Evolutionary conservation across 2,329 filamentous ascomycete species (phyloP).

Genomic region (Epichloe gansuensis): DNA sequence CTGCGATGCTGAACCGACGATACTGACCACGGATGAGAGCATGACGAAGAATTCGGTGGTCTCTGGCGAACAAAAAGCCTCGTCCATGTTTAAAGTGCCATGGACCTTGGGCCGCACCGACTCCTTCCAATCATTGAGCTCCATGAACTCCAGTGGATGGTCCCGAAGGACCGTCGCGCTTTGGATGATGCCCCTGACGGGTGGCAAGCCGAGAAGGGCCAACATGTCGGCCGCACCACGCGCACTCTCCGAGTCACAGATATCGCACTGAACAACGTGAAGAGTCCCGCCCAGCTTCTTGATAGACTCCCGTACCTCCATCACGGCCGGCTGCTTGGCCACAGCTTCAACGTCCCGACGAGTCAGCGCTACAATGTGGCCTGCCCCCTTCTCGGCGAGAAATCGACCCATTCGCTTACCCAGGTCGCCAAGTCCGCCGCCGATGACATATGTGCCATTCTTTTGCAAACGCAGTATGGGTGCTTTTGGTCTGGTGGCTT

Average conservation of each 20-base stretch:
- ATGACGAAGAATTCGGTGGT: conserved; percentile 39
- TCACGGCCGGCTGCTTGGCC: conserved; percentile 17
- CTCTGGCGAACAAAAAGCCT: conserved; percentile 23
- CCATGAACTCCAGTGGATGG: conserved; percentile 38
- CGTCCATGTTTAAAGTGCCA: conserved; percentile 41
- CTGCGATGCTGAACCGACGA: conserved; percentile 37
- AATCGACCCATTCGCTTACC: conserved; percentile 33
- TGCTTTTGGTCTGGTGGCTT: conserved; percentile 27
- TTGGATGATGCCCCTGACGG: conserved; percentile 31
- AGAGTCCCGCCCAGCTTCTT: neutral
- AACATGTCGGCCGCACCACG: conserved; percentile 10
- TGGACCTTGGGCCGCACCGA: conserved; percentile 38
- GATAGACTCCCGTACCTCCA: conserved; percentile 24
- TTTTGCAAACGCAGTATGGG: conserved; percentile 25
- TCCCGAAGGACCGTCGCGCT: conserved; percentile 28
- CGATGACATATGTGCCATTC: conserved; percentile 35
- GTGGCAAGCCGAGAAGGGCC: conserved; percentile 14
- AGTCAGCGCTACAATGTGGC: conserved; percentile 35
- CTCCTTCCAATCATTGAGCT: conserved; percentile 30
- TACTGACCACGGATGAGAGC: conserved; percentile 36
- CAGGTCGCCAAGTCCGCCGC: neutral
- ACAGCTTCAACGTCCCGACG: conserved; percentile 24
- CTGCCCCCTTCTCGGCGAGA: conserved; percentile 36
- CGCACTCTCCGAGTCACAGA: conserved; percentile 22
- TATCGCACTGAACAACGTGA: conserved; percentile 26